Conservation (phyloP, 75 land plant species). For the Sequoiadendron giganteum region DNA sequence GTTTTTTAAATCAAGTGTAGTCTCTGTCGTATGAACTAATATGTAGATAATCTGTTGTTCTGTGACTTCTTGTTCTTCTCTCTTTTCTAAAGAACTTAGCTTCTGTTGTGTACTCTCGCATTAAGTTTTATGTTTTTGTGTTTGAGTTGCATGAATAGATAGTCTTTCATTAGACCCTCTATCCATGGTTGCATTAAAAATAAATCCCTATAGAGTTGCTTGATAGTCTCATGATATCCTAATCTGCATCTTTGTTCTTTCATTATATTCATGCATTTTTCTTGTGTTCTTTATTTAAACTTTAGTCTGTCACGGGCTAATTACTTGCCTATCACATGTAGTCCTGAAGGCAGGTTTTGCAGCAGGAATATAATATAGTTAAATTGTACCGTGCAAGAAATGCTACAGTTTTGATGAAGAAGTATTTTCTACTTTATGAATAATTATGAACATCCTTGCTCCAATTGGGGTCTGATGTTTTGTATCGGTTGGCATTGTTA, state of each 20-base stretch:
- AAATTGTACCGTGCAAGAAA: neutral
- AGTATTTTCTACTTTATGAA: neutral
- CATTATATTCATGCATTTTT: neutral
- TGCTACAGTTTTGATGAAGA: neutral
- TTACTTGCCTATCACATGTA: neutral
- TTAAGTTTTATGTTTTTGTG: too few relatives aligned
- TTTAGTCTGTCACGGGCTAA: neutral
- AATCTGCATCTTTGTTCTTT: neutral
- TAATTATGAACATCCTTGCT: neutral
- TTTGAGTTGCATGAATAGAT: too few relatives aligned
- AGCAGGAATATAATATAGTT: neutral
- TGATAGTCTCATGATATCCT: neutral
- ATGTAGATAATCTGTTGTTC: too few relatives aligned
- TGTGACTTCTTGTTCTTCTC: neutral
- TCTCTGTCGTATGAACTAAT: too few relatives aligned
- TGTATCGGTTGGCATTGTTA: neutral
- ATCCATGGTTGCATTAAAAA: neutral
- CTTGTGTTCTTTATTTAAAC: neutral
- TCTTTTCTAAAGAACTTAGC: neutral
- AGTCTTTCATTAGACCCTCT: too few relatives aligned
- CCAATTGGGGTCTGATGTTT: neutral
- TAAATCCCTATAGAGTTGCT: neutral
- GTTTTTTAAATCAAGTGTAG: too few relatives aligned
- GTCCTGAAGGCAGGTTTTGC: neutral
- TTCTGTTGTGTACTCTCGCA: too few relatives aligned